phyloP scores from a whole-genome alignment of 2,329 filamentous ascomycete species.

The Verruconis gallopava region DNA sequence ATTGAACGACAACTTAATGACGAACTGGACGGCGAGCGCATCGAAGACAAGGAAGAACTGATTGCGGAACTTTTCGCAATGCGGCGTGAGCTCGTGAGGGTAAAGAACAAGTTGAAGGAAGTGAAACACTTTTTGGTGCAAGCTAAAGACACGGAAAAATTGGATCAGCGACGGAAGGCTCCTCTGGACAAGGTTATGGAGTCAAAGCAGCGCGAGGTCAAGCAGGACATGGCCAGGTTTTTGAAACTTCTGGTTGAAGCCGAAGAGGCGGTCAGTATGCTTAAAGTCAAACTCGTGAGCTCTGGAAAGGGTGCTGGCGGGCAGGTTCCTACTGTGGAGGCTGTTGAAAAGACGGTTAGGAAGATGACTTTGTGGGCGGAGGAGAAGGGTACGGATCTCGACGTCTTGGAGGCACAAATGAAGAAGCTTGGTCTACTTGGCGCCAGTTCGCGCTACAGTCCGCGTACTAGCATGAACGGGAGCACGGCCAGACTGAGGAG shows the following conservation, averaged over 20 bases:
- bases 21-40: constrained; percentile 56
- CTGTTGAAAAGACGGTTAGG: constrained; percentile 76
- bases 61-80: constrained; percentile 54
- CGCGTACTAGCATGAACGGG: neutral
- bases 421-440: constrained; percentile 43
- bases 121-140: constrained; percentile 63
- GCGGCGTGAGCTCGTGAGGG: constrained; percentile 26
- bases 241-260: constrained; percentile 62
- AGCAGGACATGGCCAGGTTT: constrained; percentile 60
- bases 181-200: constrained; percentile 76
- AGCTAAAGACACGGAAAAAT: constrained; percentile 53
- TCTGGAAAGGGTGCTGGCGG: constrained; percentile 36
- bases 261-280: constrained; percentile 66
- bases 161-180: constrained; percentile 51
- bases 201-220: constrained; percentile 70
- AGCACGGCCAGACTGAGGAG: neutral
- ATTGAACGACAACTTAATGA: constrained; percentile 46
- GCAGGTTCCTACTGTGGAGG: constrained; percentile 69
- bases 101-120: constrained; percentile 51
- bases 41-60: constrained; percentile 50
- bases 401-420: constrained; percentile 79
- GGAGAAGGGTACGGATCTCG: constrained; percentile 79
- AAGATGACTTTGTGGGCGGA: constrained; percentile 92
- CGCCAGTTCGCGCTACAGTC: neutral
- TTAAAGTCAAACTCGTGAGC: constrained; percentile 62